Percentiles rank a stretch among this genome's conserved stretches.
phyloP scores from a whole-genome alignment of 352 stramenopile species.

The Phytophthora sansomeana region DNA sequence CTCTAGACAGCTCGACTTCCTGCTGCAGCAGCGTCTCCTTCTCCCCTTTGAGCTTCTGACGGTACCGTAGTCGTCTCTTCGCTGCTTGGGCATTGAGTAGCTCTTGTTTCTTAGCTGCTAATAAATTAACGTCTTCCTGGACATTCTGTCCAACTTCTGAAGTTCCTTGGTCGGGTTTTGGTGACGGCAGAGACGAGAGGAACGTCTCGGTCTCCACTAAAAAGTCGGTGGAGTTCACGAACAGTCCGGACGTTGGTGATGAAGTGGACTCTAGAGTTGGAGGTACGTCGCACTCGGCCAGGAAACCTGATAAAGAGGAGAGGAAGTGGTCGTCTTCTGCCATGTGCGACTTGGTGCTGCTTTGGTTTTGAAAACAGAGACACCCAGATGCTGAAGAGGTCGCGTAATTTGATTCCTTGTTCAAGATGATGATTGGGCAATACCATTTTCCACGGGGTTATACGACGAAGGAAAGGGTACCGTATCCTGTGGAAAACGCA shows the following conservation, averaged over 20 bases:
- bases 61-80: constrained; percentile 19
- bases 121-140: not conserved
- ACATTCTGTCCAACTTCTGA: not conserved
- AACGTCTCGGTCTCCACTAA: constrained; percentile 26
- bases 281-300: constrained; percentile 5
- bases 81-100: constrained; percentile 13
- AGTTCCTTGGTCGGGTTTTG: not conserved
- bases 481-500: too few relatives aligned
- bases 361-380: too few relatives aligned
- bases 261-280: not conserved
- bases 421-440: too few relatives aligned
- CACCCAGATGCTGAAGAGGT: too few relatives aligned
- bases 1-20: constrained; percentile 1
- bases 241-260: not conserved
- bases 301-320: constrained; percentile 13
- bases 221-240: constrained; percentile 1
- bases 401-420: too few relatives aligned
- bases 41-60: constrained; percentile 26
- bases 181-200: constrained; percentile 1
- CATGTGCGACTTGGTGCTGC: constrained; percentile 11
- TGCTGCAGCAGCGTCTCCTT: constrained; percentile 16
- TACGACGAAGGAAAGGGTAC: too few relatives aligned
- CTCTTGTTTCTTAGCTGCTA: not conserved
- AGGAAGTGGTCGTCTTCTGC: constrained; percentile 16
- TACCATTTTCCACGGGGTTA: too few relatives aligned